Percentiles rank a stretch among this genome's conserved stretches.
phyloP scores from a whole-genome alignment of 2,329 filamentous ascomycete species.

The Capronia americana region DNA sequence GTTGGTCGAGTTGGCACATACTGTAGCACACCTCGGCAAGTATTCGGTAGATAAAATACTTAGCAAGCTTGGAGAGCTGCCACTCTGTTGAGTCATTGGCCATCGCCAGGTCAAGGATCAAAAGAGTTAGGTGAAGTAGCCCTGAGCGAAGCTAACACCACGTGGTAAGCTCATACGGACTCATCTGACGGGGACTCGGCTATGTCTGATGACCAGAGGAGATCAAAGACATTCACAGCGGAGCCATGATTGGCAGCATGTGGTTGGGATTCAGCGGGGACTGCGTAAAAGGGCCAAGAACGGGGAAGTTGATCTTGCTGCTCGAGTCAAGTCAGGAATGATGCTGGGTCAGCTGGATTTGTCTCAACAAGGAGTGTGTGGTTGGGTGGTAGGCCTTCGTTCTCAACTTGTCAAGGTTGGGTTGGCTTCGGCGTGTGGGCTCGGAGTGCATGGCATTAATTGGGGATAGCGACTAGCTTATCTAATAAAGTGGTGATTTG shows the following conservation, averaged over 20 bases:
- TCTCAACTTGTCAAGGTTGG: not conserved
- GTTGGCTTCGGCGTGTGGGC: not conserved
- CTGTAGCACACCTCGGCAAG: slow-evolving; percentile 13
- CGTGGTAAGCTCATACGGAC: slow-evolving; percentile 5
- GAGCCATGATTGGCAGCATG: not conserved
- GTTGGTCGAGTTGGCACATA: not conserved
- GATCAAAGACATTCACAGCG: not conserved
- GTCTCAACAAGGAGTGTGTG: not conserved
- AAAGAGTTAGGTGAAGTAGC: slow-evolving; percentile 11
- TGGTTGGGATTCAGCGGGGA: not conserved
- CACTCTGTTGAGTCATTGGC: not conserved
- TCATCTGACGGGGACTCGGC: slow-evolving; percentile 7
- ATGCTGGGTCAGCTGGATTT: not conserved
- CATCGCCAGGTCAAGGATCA: slow-evolving; percentile 3
- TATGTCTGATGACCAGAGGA: slow-evolving; percentile 3
- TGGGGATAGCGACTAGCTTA: slow-evolving; percentile 16
- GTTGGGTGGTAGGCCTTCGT: not conserved
- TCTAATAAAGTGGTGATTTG: slow-evolving; percentile 21
- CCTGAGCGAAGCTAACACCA: slow-evolving; percentile 3
- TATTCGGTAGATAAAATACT: slow-evolving; percentile 10
- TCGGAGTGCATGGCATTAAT: slow-evolving; percentile 11
- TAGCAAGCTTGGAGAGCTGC: not conserved
- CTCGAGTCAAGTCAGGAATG: not conserved
- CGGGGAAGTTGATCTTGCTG: not conserved
- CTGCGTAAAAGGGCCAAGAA: not conserved